These are phyloP conservation scores for Candida ponderosae DNA, from an alignment of 805 yeast genomes.

Conservation along the genomic window DNA sequence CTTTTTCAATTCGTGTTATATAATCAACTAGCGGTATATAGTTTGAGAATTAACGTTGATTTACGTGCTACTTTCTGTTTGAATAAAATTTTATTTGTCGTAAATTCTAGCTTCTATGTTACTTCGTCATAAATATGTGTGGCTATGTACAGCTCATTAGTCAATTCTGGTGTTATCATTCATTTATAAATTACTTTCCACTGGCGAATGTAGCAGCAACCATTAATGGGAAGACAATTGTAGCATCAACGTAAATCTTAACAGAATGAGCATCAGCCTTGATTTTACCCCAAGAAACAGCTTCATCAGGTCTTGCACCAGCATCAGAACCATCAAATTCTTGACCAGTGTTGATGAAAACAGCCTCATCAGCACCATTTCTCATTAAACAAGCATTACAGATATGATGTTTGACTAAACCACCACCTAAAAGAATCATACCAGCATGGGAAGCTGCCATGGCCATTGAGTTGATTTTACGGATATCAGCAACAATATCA, in stretches of 20 bases:
- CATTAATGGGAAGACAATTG: conserved; percentile 88
- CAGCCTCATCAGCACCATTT: conserved; percentile 98
- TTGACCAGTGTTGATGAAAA: conserved; percentile 95
- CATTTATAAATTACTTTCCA: conserved; percentile 29
- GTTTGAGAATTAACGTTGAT: too few species aligned
- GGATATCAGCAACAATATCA: conserved; percentile 91
- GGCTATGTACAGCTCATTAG: too few species aligned
- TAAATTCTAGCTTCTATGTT: too few species aligned
- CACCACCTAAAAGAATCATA: conserved; percentile 95
- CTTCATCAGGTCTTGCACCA: conserved; percentile 99
- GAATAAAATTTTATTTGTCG: too few species aligned
- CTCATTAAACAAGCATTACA: conserved; percentile 98
- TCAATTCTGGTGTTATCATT: too few species aligned
- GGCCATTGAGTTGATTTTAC: conserved; percentile 85
- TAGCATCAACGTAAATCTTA: conserved; percentile 92
- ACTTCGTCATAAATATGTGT: too few species aligned
- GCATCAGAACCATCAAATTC: conserved; percentile 99
- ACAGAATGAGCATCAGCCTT: conserved; percentile 88
- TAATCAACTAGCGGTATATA: too few species aligned
- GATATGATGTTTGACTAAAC: conserved; percentile 92
- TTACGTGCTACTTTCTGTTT: too few species aligned
- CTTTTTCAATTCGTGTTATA: too few species aligned
- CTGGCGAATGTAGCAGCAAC: conserved; percentile 97
- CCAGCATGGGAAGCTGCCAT: conserved; percentile 95
- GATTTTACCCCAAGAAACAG: conserved; percentile 98